Conservation (phyloP, 495 filamentous ascomycete genomes). For the Xylaria palmicola region DNA sequence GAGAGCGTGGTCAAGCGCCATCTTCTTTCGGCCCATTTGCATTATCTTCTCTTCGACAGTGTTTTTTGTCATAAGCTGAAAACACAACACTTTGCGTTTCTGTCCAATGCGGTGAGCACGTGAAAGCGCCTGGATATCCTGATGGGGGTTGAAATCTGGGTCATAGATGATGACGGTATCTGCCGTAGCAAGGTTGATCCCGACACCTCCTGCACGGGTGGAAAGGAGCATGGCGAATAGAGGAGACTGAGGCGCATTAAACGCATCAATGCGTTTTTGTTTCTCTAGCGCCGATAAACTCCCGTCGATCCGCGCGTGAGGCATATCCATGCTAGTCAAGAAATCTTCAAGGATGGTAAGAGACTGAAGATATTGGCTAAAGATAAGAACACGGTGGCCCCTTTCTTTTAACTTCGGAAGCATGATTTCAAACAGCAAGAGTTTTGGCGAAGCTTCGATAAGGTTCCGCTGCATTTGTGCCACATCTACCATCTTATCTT, state of each 20-base stretch:
- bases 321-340: slow-evolving; percentile 65
- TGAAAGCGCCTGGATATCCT: slow-evolving; percentile 93
- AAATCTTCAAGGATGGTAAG: slow-evolving; percentile 92
- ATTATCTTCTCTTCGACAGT: slow-evolving; percentile 94
- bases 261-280: slow-evolving; percentile 89
- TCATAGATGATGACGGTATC: slow-evolving; percentile 99
- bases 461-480: slow-evolving; percentile 69
- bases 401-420: slow-evolving; percentile 83
- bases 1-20: slow-evolving; percentile 87
- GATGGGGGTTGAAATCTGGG: slow-evolving; percentile 97
- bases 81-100: slow-evolving; percentile 90
- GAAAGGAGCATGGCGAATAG: slow-evolving; percentile 90
- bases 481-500: slow-evolving; percentile 63
- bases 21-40: slow-evolving; percentile 93
- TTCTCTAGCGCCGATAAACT: slow-evolving; percentile 75
- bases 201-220: slow-evolving; percentile 91
- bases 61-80: slow-evolving; percentile 86
- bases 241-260: slow-evolving; percentile 79
- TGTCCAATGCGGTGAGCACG: slow-evolving; percentile 96
- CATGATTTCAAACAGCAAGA: slow-evolving; percentile 82
- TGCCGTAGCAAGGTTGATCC: slow-evolving; percentile 95
- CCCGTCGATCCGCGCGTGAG: slow-evolving; percentile 84
- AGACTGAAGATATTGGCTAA: slow-evolving; percentile 92
- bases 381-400: slow-evolving; percentile 92
- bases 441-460: slow-evolving; percentile 87